Conservation (phyloP, 805 yeast species). For the Lachancea sp. region DNA sequence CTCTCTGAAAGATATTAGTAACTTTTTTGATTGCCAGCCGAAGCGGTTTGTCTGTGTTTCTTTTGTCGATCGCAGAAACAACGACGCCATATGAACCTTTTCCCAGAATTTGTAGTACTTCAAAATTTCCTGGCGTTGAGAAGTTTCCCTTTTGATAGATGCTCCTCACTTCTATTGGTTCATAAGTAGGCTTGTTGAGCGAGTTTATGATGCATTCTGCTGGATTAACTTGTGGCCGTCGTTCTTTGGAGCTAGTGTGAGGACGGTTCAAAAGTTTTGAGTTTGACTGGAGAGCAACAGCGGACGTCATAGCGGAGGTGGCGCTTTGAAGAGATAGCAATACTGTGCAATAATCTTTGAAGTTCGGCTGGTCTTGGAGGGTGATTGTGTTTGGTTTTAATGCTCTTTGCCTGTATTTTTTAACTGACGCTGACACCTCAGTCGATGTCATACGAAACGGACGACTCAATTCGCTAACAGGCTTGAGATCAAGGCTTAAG, state of each 20-base stretch:
- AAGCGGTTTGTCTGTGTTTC: conserved; percentile 18
- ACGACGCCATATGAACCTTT: conserved; percentile 86
- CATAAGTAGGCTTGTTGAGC: not conserved
- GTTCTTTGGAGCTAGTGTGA: conserved; percentile 1
- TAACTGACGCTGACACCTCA: conserved; percentile 3
- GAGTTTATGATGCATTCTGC: not conserved
- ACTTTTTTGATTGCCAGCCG: conserved; percentile 77
- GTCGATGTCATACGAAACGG: not conserved
- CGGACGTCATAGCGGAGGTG: not conserved
- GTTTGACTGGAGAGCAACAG: conserved; percentile 7
- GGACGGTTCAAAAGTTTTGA: conserved; percentile 4
- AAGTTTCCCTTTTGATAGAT: conserved; percentile 52
- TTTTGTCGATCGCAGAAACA: conserved; percentile 53
- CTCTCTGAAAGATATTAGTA: conserved; percentile 58
- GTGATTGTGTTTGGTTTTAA: conserved; percentile 1
- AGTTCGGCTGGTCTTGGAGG: not conserved
- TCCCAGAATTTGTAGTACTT: conserved; percentile 55
- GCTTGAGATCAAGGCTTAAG: too few species aligned
- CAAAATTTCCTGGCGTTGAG: conserved; percentile 55
- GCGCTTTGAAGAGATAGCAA: not conserved
- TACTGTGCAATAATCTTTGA: not conserved
- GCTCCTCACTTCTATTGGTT: conserved; percentile 15
- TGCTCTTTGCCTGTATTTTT: not conserved
- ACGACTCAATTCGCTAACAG: not conserved
- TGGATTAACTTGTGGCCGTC: not conserved